Conservation (phyloP, 139 green algal genomes). For the Chlorella sorokiniana region DNA sequence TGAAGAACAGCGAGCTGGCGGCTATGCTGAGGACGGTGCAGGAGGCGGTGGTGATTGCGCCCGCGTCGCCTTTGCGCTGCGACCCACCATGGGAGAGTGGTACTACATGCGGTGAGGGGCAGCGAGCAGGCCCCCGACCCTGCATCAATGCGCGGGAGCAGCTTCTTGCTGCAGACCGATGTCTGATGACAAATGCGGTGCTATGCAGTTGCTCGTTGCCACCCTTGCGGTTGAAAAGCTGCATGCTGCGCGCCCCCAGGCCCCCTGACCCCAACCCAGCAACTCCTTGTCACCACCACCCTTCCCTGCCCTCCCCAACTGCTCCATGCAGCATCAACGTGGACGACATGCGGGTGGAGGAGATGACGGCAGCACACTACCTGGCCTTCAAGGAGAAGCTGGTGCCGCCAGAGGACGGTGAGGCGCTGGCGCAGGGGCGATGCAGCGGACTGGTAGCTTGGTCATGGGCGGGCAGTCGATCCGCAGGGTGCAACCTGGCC, state of each 20-base stretch:
- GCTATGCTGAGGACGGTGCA: conserved; percentile 37
- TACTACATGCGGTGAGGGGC: conserved; percentile 43
- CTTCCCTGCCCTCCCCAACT: background rate
- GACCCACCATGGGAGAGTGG: conserved; percentile 54
- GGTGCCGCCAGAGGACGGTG: conserved; percentile 9
- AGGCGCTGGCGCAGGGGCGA: background rate
- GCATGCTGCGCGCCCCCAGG: background rate
- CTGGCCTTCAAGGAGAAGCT: conserved; percentile 78
- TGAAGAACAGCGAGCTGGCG: conserved; percentile 36
- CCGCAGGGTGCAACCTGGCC: too few relatives aligned
- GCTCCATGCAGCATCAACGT: conserved; percentile 42
- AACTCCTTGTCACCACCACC: background rate
- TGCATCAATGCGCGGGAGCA: background rate
- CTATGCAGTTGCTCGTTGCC: too few relatives aligned
- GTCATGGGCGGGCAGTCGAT: too few relatives aligned
- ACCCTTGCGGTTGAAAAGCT: background rate
- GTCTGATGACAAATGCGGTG: too few relatives aligned
- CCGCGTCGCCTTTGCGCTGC: conserved; percentile 58
- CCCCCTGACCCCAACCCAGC: background rate
- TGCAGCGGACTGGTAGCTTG: too few relatives aligned
- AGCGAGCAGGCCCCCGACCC: background rate
- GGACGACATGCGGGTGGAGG: conserved; percentile 59
- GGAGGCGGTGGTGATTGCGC: conserved; percentile 53
- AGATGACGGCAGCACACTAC: conserved; percentile 64
- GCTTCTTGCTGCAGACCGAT: background rate